Base-by-base conservation (phyloP, 1,284 basidiomycete genomes). In the Rhodotorula sp. region DNA sequence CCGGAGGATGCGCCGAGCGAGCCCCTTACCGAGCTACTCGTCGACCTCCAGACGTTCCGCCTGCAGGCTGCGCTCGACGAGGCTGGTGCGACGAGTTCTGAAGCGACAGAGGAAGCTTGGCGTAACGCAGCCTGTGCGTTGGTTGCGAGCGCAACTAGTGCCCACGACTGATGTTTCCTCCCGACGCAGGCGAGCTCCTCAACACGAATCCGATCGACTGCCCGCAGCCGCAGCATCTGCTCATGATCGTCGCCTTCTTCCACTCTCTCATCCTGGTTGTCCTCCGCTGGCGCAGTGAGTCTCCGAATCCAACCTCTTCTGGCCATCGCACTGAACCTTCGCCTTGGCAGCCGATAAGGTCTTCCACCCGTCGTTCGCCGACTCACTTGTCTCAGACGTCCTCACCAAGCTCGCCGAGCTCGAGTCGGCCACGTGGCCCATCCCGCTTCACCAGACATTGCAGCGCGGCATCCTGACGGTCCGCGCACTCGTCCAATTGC, bases 391-490 rank as follows among this genome's bases (percentile, higher is more conserved):
- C 7, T 4, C 30, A n/a, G 36, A 29, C 13, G 22, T 58, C 22
- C 22, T 24, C 56, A 7, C n/a, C 34, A n/a, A 51, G n/a, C 29
- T 58, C 27, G n/a, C 48, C 48, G 11, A 27, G 20, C 63, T 64
- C 27, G 49, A 36, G 24, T 53, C 34, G 7, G 13, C 56, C 6
- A 3, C 63, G 22, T 64, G 55, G 56, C 63, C 56, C 3, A 2
- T 64, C 2, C 48, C 32, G 2, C 48, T 59, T 0, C 56, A 59
- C 30, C 39, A 36, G 29, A 59, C 49, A 20, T 7, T 64, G n/a
- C 32, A 52, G 19, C 55, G 63, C 27, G 56, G 56, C 27, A 46
- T 64, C 39, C 19, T 57, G 36, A 36, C 52, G 24, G 48, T 64
- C 34, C 34, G 52, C n/a, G 22, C 48, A 27, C 48, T 61, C 29